phyloP scores from a whole-genome alignment of 306 rosid species.

The Acacia confusa region DNA sequence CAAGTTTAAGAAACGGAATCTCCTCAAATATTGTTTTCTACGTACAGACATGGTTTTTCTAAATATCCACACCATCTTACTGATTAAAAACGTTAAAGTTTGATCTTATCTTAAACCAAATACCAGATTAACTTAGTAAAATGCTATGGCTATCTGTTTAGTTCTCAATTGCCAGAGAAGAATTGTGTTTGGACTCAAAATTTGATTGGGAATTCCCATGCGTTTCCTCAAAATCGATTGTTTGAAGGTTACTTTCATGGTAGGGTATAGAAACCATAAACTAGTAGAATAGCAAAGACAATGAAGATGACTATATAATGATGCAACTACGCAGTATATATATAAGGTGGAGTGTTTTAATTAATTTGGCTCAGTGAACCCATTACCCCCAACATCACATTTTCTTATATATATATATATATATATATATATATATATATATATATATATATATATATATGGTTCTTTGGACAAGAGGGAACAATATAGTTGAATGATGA shows the following conservation, averaged over 20 bases:
- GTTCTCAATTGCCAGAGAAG: neutral
- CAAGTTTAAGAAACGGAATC: neutral
- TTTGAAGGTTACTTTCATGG: constrained; percentile 39
- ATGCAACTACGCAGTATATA: neutral
- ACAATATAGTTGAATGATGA: neutral
- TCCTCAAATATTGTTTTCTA: neutral
- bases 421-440: neutral
- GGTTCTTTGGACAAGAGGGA: constrained; percentile 21
- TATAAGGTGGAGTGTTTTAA: neutral
- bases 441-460: neutral
- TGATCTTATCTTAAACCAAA: neutral
- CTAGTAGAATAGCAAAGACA: constrained; percentile 19
- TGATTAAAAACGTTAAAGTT: neutral
- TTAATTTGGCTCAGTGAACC: constrained; percentile 27
- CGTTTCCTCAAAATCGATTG: constrained; percentile 17
- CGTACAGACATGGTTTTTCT: neutral
- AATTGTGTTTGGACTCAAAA: neutral
- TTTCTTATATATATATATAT: neutral
- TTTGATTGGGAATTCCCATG: constrained; percentile 8
- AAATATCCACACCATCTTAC: neutral
- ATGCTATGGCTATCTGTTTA: neutral
- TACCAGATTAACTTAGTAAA: neutral
- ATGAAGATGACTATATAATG: constrained; percentile 17
- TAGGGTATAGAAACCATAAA: constrained; percentile 37
- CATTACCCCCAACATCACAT: constrained; percentile 13